phyloP scores from a whole-genome alignment of 352 stramenopile species.

The Pythium phragmiticola region DNA sequence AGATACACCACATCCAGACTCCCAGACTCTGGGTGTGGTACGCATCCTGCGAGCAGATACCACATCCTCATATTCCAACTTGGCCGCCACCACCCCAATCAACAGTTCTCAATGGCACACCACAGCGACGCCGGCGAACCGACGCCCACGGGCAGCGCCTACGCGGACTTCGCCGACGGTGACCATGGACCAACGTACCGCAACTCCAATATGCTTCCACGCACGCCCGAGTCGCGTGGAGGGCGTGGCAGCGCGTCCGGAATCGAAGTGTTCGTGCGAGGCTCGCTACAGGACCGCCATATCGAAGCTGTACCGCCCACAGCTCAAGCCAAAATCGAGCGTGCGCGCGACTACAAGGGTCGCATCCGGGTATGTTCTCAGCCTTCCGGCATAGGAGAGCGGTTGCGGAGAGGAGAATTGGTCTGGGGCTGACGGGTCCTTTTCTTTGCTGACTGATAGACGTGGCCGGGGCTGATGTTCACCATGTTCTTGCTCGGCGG shows the following conservation, averaged over 20 bases:
- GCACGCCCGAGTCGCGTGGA: too few relatives aligned
- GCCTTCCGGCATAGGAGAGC: slow-evolving; percentile 32
- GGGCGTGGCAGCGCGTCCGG: slow-evolving; percentile 1
- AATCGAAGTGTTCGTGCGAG: slow-evolving; percentile 36
- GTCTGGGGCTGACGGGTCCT: not conserved
- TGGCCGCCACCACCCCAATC: too few relatives aligned
- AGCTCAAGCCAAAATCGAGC: not conserved
- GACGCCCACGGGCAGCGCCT: too few relatives aligned
- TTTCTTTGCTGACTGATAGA: not conserved
- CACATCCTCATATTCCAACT: too few relatives aligned
- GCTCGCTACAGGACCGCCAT: slow-evolving; percentile 37
- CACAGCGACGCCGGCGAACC: too few relatives aligned
- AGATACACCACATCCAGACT: too few relatives aligned
- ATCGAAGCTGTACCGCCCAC: slow-evolving; percentile 5
- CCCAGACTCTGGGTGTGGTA: too few relatives aligned
- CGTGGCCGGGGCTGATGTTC: slow-evolving; percentile 2
- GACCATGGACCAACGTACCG: too few relatives aligned
- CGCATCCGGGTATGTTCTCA: slow-evolving; percentile 6
- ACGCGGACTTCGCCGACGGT: too few relatives aligned
- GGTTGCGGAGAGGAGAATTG: not conserved
- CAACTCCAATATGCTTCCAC: too few relatives aligned
- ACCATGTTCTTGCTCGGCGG: not conserved
- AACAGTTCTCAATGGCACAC: too few relatives aligned
- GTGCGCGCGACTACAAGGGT: slow-evolving; percentile 4
- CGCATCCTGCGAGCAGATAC: too few relatives aligned